A percentile compares a stretch with the other conserved stretches of the same genome.
Evolutionary conservation across 179 eudicot species (phyloP).

Genomic region (Spergularia azorica): DNA sequence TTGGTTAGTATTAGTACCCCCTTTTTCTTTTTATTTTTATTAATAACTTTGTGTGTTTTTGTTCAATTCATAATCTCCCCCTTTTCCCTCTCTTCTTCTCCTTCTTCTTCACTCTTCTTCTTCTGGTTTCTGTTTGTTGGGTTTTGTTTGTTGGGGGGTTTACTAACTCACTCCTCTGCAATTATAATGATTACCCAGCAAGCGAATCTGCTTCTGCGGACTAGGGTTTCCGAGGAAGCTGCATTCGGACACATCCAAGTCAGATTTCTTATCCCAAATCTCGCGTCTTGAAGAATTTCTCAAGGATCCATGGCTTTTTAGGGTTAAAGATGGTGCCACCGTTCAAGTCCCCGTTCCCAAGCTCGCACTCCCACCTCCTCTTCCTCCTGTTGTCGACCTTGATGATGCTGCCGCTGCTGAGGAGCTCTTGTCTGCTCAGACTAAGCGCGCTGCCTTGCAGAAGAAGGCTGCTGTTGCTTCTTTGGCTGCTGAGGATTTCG

Average conservation of each 20-base stretch:
- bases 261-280: constrained; percentile 42
- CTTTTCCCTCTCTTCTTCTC: constrained; percentile 15
- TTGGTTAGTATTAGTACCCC: constrained; percentile 67
- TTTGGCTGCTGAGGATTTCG: constrained; percentile 77
- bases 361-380: constrained; percentile 48
- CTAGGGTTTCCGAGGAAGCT: constrained; percentile 62
- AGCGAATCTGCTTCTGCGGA: constrained; percentile 73
- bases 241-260: constrained; percentile 25
- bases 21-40: not conserved
- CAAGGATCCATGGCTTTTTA: constrained; percentile 63
- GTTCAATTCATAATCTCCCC: not conserved
- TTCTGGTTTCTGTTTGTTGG: not conserved
- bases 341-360: constrained; percentile 78
- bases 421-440: constrained; percentile 72
- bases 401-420: constrained; percentile 24
- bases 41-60: not conserved
- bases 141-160: not conserved
- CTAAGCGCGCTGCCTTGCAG: constrained; percentile 74
- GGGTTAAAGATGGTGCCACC: constrained; percentile 47
- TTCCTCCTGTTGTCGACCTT: constrained; percentile 30
- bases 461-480: constrained; percentile 77
- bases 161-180: no score
- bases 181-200: constrained; percentile 37
- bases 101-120: not conserved
- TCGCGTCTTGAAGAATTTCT: constrained; percentile 45